Evolutionary conservation across 345 rosid genomes (phyloP), one percentile per base, ranked within the genome.

Genomic region (Boechera retrofracta): DNA sequence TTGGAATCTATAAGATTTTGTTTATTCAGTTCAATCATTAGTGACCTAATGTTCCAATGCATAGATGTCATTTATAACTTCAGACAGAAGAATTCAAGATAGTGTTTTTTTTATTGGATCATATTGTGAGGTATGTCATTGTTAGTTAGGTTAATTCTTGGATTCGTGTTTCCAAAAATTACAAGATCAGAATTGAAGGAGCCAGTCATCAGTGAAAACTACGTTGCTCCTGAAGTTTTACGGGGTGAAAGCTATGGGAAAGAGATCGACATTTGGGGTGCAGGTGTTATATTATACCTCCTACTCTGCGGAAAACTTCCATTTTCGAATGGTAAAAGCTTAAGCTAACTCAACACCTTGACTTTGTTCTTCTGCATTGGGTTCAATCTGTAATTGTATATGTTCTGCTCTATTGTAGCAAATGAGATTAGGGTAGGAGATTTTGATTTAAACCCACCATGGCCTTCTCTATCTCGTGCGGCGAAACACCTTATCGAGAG

Each of bases 211-310:
- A 21, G 24, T 21, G 24, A 1, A 21, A 21, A 89, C 79, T 93
- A 91, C 77, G 82, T 89, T 78, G 97, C 98, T 67, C 95, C 98
- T 56, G 97, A 89, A 81, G 95, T 91, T 12, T 71, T 93, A 57
- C 1, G 5, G 76, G 48, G n/a, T 21, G 24, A 21, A 7, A 84
- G 84, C 39, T 89, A 87, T 33, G 97, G 98, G 57, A 88, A 88
- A 80, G 98, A 93, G 65, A 88, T 89, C 11, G 97, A 91, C 48
- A 49, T 89, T 35, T 93, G 98, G 98, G 88, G 97, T 72, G 98
- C 92, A 16, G 95, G 95, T 33, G 88, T 93, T 66, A 88, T 93
- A 16, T 79, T 88, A 26, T 93, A 93, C 72, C 83, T 87, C 77
- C 87, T 93, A 54, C 91, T 93, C 35, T 80, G 95, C 55, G 95